Evolutionary conservation across 768 basidiomycete genomes (phyloP).

Genomic region (Mycena epipterygia): DNA sequence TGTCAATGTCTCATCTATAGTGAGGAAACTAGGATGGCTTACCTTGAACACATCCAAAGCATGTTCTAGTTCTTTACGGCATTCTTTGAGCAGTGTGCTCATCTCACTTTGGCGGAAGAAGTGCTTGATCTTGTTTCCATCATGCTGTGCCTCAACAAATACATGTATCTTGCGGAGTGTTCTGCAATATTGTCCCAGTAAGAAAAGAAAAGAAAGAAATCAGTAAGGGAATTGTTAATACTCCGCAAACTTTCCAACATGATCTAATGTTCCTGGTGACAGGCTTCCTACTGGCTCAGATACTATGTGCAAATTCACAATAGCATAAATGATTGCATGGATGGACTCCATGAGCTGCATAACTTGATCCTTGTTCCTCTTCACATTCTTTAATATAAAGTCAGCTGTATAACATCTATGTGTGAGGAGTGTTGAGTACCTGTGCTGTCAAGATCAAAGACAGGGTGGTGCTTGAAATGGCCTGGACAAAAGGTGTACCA

Average conservation of each 20-base stretch:
- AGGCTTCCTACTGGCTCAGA: neutral
- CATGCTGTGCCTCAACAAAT: neutral
- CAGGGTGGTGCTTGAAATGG: neutral
- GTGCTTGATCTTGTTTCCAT: neutral
- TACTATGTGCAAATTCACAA: neutral
- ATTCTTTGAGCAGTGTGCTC: constrained; percentile 1
- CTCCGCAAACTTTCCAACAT: constrained; percentile 7
- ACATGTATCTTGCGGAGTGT: constrained; percentile 13
- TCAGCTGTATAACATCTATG: neutral
- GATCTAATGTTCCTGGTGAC: neutral
- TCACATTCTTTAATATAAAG: neutral
- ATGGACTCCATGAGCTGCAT: neutral
- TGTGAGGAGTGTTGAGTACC: neutral
- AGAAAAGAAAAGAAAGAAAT: too few species aligned
- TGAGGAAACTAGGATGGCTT: too few species aligned
- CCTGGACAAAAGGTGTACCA: neutral
- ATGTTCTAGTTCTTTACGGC: neutral
- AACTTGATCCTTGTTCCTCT: constrained; percentile 7
- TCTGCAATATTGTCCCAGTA: neutral
- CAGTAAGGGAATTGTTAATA: neutral
- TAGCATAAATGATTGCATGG: neutral
- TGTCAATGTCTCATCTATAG: too few species aligned
- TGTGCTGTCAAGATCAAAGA: neutral
- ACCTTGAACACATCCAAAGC: constrained; percentile 5
- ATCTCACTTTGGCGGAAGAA: constrained; percentile 8